Evolutionary conservation across 768 basidiomycete species (phyloP).

Genomic region (Boletus pseudopeckii): DNA sequence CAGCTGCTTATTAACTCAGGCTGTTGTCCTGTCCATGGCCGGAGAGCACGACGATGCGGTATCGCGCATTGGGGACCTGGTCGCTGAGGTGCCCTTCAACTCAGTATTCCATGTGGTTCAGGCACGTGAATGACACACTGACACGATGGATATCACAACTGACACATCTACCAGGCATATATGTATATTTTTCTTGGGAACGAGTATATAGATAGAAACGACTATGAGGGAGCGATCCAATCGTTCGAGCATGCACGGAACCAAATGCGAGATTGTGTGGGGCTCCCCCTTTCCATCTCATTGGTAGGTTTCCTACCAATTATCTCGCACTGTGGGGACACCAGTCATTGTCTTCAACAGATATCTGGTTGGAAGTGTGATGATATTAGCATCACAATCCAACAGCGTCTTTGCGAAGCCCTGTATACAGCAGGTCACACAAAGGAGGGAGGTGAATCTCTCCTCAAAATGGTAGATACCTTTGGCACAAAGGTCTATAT

Average conservation of each 20-base stretch:
- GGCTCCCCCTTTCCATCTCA: not conserved
- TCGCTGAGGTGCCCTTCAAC: not conserved
- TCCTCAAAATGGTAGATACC: not conserved
- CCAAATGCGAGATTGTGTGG: not conserved
- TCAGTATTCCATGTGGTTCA: not conserved
- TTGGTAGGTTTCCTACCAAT: not conserved
- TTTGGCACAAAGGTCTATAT: not conserved
- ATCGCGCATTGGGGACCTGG: not conserved
- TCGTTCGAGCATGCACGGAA: not conserved
- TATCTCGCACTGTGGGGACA: not conserved
- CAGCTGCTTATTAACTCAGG: not conserved
- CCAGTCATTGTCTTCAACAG: not conserved
- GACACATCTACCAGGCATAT: not conserved
- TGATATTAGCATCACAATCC: not conserved
- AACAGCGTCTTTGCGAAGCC: constrained; percentile 2
- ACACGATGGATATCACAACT: not conserved
- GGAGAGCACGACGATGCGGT: not conserved
- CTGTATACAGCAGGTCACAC: not conserved
- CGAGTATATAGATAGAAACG: not conserved
- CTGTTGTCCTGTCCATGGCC: not conserved
- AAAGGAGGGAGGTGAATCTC: not conserved
- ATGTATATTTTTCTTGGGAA: constrained; percentile 4
- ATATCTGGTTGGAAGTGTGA: constrained; percentile 12
- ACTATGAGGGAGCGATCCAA: not conserved
- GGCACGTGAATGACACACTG: not conserved